A percentile compares a stretch with the other conserved stretches of the same genome.
Conservation (phyloP, 108 stramenopile species). For the Cyclotella sp. region DNA sequence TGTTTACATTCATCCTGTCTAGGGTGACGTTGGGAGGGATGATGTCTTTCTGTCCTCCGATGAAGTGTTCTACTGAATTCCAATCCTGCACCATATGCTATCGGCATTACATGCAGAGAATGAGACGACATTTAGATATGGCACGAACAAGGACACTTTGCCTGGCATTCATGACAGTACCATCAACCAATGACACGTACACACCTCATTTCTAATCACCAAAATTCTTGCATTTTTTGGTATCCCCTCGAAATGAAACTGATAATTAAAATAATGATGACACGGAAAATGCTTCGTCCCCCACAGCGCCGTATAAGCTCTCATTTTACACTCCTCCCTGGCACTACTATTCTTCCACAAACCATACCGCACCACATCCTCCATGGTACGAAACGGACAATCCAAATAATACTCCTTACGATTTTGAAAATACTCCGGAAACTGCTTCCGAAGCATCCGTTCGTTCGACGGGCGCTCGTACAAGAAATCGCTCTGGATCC, state of each 20-base stretch:
- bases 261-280: constrained; percentile 50
- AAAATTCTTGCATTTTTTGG: constrained; percentile 25
- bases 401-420: constrained; percentile 24
- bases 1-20: constrained; percentile 12
- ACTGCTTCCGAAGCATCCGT: constrained; percentile 5
- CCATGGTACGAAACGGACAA: constrained; percentile 42
- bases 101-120: no score
- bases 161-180: background rate
- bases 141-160: background rate
- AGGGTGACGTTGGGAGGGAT: constrained; percentile 20
- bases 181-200: background rate
- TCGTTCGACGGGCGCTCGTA: constrained; percentile 37
- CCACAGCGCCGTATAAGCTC: constrained; percentile 20
- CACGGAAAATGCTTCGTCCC: constrained; percentile 28
- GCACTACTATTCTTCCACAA: constrained; percentile 22
- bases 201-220: constrained; percentile 42
- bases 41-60: constrained; percentile 32
- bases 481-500: constrained; percentile 25
- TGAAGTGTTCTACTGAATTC: constrained; percentile 32
- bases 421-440: constrained; percentile 24
- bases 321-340: constrained; percentile 21
- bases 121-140: background rate
- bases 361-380: constrained; percentile 33
- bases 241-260: constrained; percentile 49
- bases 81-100: constrained; percentile 35